Evolutionary conservation across 2,329 filamentous ascomycete species (phyloP), one percentile per base, ranked within the genome.

Genomic region (Ophiostoma sp.): DNA sequence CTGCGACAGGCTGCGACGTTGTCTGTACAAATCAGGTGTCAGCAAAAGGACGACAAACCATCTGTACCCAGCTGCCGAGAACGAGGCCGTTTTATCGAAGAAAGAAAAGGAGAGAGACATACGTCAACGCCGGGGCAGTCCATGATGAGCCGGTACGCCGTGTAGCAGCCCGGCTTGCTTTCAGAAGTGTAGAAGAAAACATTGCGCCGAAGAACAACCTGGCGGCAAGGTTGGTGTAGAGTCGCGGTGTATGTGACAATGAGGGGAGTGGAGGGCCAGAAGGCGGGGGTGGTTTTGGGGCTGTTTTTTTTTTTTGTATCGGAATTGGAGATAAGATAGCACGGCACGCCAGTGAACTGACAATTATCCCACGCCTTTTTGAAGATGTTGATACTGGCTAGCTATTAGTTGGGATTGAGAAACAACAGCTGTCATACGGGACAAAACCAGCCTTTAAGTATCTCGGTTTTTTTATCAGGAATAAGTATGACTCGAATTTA

Each of bases 1-100:
- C 61, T 84, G 82, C 55, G 85, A 87, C 71, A 89, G 81, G 75
- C 84, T 80, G 71, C 87, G 87, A 73, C 86, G 88, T 42, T 71
- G 70, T 42, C 75, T 76, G 8, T 28, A 28, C 36, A 45, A 28
- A 50, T 33, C 52, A 48, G 15, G 22, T n/a, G 33, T 17, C 2
- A 6, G 12, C 1, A 48, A 36, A 28, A n/a, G 42, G 15, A 33
- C 28, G 15, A 17, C 28, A 59, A 2, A 22, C 15, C 55, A 33
- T 31, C 15, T 31, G 8, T 3, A 6, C 25, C 28, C 55, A 22
- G 31, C 1, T 8, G 55, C 25, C 25, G 5, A 11, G n/a, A 3
- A 63, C 3, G 42, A 28, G 8, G 7, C 7, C 9, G 19, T 11
- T 6, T 15, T 6, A 28, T 48, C 17, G 2, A 42, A 15, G 9